A percentile compares a stretch with the other conserved stretches of the same genome.
phyloP scores from a whole-genome alignment of 208 protist genomes.

The Trypanosoma caninum region DNA sequence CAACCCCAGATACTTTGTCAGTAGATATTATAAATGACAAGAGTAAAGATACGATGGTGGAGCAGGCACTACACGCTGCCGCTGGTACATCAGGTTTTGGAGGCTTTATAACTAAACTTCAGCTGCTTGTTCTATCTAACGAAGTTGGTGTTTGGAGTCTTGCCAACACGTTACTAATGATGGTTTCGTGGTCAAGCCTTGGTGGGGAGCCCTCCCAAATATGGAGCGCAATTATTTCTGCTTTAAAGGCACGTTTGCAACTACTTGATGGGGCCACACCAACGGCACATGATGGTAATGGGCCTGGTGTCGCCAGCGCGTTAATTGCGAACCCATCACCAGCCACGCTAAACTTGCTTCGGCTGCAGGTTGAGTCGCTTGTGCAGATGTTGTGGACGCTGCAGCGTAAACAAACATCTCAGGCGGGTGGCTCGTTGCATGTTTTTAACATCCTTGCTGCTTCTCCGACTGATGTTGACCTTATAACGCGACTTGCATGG shows the following conservation, averaged over 20 bases:
- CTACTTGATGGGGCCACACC: slow-evolving; percentile 32
- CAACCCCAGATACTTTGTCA: too few species aligned
- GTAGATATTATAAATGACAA: too few species aligned
- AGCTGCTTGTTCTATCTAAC: slow-evolving; percentile 57
- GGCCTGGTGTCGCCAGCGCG: too few species aligned
- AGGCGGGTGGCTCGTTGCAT: slow-evolving; percentile 8
- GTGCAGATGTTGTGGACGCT: slow-evolving; percentile 73
- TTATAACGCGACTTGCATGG: slow-evolving; percentile 60
- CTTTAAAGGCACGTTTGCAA: slow-evolving; percentile 33
- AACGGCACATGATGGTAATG: background rate
- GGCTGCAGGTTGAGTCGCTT: slow-evolving; percentile 68
- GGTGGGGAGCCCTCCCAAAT: slow-evolving; percentile 40
- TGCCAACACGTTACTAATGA: slow-evolving; percentile 63
- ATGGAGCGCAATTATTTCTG: slow-evolving; percentile 52
- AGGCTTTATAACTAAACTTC: slow-evolving; percentile 46
- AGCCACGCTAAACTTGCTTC: slow-evolving; percentile 49
- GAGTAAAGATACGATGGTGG: slow-evolving; percentile 32
- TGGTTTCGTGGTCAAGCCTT: slow-evolving; percentile 53
- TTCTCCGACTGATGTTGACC: slow-evolving; percentile 46
- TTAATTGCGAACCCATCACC: too few species aligned
- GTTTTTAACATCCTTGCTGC: slow-evolving; percentile 42
- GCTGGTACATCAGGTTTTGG: slow-evolving; percentile 33
- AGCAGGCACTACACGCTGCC: slow-evolving; percentile 42
- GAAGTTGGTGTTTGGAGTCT: slow-evolving; percentile 71
- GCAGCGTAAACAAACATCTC: slow-evolving; percentile 56